Evolutionary conservation across 768 basidiomycete species (phyloP).

Genomic region (Suillus discolor): DNA sequence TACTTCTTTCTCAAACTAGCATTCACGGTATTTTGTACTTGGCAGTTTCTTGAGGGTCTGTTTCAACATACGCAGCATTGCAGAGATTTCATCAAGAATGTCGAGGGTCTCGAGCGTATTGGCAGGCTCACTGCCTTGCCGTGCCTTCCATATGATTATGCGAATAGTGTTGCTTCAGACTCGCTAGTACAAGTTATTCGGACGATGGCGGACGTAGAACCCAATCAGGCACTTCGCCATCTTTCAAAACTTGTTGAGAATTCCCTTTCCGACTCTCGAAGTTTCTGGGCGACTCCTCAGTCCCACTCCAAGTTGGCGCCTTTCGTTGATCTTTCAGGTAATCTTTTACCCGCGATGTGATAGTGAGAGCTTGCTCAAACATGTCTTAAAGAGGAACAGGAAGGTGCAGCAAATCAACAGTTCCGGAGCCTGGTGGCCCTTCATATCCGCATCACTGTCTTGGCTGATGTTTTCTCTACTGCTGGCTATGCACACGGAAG

Average conservation of each 20-base stretch:
- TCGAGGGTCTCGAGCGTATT: constrained; percentile 73
- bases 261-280: constrained; percentile 67
- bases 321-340: constrained; percentile 57
- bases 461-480: constrained; percentile 87
- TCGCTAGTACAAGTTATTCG: constrained; percentile 88
- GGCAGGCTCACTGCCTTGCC: constrained; percentile 80
- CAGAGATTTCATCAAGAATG: constrained; percentile 80
- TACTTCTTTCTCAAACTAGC: constrained; percentile 1
- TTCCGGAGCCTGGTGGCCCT: constrained; percentile 78
- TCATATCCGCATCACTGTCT: constrained; percentile 77
- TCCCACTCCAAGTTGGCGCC: constrained; percentile 65
- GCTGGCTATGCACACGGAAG: constrained; percentile 83
- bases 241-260: constrained; percentile 69
- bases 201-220: constrained; percentile 86
- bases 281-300: constrained; percentile 64
- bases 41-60: constrained; percentile 88
- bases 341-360: constrained; percentile 18
- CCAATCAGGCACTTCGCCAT: constrained; percentile 70
- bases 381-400: constrained; percentile 43
- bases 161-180: constrained; percentile 81
- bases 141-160: constrained; percentile 88
- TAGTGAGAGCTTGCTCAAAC: constrained; percentile 9
- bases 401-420: constrained; percentile 52
- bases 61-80: constrained; percentile 92
- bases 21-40: constrained; percentile 6